Conservation (phyloP, 805 yeast species). For the Metschnikowia rubicola region DNA sequence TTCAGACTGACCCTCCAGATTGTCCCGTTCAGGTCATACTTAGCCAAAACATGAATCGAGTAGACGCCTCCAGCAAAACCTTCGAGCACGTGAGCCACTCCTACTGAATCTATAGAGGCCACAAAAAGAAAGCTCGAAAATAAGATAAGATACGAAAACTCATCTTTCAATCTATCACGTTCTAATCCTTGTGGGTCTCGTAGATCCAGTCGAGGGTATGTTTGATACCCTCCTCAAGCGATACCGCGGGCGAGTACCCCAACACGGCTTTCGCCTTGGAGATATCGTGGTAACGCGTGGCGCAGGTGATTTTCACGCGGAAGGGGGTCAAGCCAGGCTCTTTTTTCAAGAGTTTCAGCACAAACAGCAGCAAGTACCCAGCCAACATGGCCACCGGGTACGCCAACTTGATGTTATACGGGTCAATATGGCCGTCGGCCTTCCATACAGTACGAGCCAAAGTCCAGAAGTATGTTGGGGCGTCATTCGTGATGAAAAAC, state of each 20-base stretch:
- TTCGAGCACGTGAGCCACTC: no score
- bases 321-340: conserved; percentile 96
- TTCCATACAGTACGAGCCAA: conserved; percentile 96
- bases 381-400: conserved; percentile 75
- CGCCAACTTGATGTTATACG: conserved; percentile 60
- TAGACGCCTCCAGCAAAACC: no score
- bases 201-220: conserved; percentile 87
- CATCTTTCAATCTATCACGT: neutral
- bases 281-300: conserved; percentile 89
- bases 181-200: conserved; percentile 41
- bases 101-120: no score
- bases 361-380: conserved; percentile 77
- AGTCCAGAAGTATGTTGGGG: conserved; percentile 96
- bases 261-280: conserved; percentile 75
- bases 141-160: neutral
- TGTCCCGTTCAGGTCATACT: no score
- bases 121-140: no score
- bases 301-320: conserved; percentile 89
- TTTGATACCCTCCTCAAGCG: conserved; percentile 72
- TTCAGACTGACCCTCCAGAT: no score
- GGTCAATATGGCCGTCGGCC: conserved; percentile 84
- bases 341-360: conserved; percentile 67
- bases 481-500: conserved; percentile 88
- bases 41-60: no score
- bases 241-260: conserved; percentile 79